Evolutionary conservation across 768 basidiomycete genomes (phyloP), one percentile per base, ranked within the genome.

Genomic region (Coprinopsis cinerea): DNA sequence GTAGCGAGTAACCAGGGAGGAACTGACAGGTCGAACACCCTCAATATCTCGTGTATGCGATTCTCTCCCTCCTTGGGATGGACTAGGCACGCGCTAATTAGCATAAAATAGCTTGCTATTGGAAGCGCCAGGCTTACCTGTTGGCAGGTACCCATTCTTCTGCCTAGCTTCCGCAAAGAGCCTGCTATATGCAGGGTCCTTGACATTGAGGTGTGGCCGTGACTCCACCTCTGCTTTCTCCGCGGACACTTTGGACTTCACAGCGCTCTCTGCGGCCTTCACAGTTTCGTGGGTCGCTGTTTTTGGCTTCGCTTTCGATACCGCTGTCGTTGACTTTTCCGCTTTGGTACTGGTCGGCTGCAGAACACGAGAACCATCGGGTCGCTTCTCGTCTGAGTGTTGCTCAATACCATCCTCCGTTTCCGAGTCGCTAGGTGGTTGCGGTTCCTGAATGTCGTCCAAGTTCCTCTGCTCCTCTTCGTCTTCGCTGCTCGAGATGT

Each of bases 21-120:
- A 47, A 62, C 76, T 52, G 58, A 85, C 83, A 87, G 66, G 60
- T 92, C 91, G 57, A 91, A 91, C n/a, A 82, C 76, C 11, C 84
- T 79, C 22, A 92, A 76, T 43, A 90, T 86, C 39, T 85, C 75
- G 52, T 88, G 76, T 3, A 90, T 72, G 54, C 70, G 79, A 36
- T 75, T 80, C 58, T 86, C 74, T 2, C 70, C 72, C 54, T 83
- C 69, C 0, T 66, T 72, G 62, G n/a, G n/a, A n/a, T n/a, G n/a
- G n/a, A n/a, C n/a, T n/a, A n/a, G n/a, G n/a, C n/a, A n/a, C n/a
- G n/a, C n/a, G n/a, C n/a, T n/a, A n/a, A n/a, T n/a, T n/a, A n/a
- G n/a, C n/a, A n/a, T n/a, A n/a, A n/a, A n/a, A n/a, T n/a, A n/a
- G n/a, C n/a, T n/a, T n/a, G n/a, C n/a, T n/a, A n/a, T n/a, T n/a